Base-by-base conservation (phyloP, 805 yeast species). In the Ascoidea rubescens region DNA sequence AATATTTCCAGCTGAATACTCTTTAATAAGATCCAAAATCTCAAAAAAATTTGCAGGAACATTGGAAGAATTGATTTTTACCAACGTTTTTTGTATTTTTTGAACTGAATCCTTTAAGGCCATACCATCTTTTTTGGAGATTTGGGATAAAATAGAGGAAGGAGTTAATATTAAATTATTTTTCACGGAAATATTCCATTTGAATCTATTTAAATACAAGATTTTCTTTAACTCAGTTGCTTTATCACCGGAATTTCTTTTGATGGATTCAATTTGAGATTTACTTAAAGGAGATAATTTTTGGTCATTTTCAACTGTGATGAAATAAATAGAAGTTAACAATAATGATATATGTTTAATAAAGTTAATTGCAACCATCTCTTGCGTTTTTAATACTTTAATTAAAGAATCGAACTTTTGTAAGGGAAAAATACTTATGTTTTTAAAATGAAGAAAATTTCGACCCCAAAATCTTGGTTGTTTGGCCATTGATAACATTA, bases 1-100 rank as follows among this genome's bases (percentile, higher is more conserved):
- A 37, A 75, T 59, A 48, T 80, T 79, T 0, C 80, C 83, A 5
- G 78, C 75, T 2, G 78, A 71, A 60, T 77, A 83, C 46, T 77
- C 76, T 54, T 73, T 75, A 51, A 84, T 60, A 48, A 82, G 56
- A 21, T 66, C 67, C 12, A 81, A 59, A 4, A 77, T 64, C 1
- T 71, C 69, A 0, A 69, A 62, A 54, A 66, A 71, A 53, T 59
- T 50, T 14, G 50, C 43, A 0, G 74, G 72, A 8, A 55, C 46
- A 12, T 7, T 33, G 32, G 17, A 17, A 14, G 8, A 4, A 17
- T 28, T 47, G 17, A 37, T 17, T 30, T 33, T 17, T 21, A 28
- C 17, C 6, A 30, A 16, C n/a, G 10, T n/a, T 8, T 33, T 46
- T 55, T 53, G 16, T 53, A 48, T 17, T 37, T 17, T 10, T 49